Base-by-base conservation (phyloP, 108 stramenopile species). In the Fistulifera pelliculosa region DNA sequence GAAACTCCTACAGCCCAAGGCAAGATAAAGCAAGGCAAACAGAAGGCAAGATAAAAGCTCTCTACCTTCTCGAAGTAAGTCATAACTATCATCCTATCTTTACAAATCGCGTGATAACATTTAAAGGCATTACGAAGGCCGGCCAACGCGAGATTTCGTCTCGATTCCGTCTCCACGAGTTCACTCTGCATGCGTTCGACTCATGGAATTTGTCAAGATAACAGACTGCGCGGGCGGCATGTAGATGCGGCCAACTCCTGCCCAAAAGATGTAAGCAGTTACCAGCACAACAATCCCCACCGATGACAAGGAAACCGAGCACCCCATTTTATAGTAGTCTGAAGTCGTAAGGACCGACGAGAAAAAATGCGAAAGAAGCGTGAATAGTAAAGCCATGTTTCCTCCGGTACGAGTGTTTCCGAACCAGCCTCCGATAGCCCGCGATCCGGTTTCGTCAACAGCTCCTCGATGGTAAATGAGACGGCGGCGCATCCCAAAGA, bases 401-500 rank as follows among this genome's bases (percentile, higher is more conserved):
- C 79, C 79, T 18, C 74, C 74, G 24, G 21, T 51, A 40, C 70
- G 60, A 27, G 64, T 58, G 27, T 72, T 80, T 47, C 70, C 70
- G 48, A 69, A 66, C 47, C 68, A 67, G n/a, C 47, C 58, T 25
- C 72, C 77, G 62, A 65, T 55, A 0, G 26, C 27, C 44, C 62
- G 52, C 24, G 53, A 53, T 15, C 53, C 38, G 28, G 42, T 31
- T 14, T 56, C 61, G 27, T 62, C 50, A 19, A 71, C 68, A 10
- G 54, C 56, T 24, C 72, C 73, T 38, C 66, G 70, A 23, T 52
- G 62, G 41, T 71, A 76, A 19, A 77, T 69, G 22, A 71, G 43
- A 26, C 81, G 73, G 67, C 85, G 64, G 41, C 90, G 65, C 75
- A 91, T 82, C 1, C 90, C 90, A 56, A 73, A 91, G 52, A 91